phyloP scores from a whole-genome alignment of 805 yeast genomes.

The Yarrowia hollandica region DNA sequence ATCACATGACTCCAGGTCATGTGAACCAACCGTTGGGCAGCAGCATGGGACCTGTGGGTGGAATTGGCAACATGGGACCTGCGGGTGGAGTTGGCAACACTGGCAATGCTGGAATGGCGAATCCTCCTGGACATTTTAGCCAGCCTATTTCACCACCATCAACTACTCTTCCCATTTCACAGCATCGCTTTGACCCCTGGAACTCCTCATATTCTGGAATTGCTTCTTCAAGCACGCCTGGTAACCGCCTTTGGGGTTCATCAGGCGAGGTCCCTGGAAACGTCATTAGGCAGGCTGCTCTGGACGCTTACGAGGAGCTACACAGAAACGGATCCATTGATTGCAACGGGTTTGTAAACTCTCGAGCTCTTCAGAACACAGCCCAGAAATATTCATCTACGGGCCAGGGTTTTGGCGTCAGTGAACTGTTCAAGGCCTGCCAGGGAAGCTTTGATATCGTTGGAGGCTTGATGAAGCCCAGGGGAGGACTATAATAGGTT shows the following conservation, averaged over 20 bases:
- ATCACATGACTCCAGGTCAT: not conserved
- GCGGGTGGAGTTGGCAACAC: not conserved
- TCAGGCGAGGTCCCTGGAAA: conserved; percentile 10
- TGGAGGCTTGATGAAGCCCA: conserved; percentile 20
- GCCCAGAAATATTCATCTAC: conserved; percentile 16
- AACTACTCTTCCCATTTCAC: not conserved
- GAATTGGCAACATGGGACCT: not conserved
- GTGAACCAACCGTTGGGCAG: not conserved
- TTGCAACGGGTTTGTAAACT: conserved; percentile 11
- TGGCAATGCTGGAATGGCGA: not conserved
- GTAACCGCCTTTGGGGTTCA: not conserved
- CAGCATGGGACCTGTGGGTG: not conserved
- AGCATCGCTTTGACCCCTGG: conserved; percentile 26
- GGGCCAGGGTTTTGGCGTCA: conserved; percentile 11
- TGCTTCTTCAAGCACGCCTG: conserved; percentile 1
- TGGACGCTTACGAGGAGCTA: conserved; percentile 25
- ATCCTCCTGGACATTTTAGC: not conserved
- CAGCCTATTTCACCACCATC: conserved; percentile 10
- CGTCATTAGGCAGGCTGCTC: conserved; percentile 21
- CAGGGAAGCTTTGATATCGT: conserved; percentile 1
- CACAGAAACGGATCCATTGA: conserved; percentile 5
- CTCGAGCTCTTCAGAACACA: conserved; percentile 4
- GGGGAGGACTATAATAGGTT: conserved; percentile 1
- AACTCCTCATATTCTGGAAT: conserved; percentile 19
- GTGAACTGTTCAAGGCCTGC: conserved; percentile 13